phyloP scores from a whole-genome alignment of 169 alveolate genomes.

The Cryptosporidium parvum region DNA sequence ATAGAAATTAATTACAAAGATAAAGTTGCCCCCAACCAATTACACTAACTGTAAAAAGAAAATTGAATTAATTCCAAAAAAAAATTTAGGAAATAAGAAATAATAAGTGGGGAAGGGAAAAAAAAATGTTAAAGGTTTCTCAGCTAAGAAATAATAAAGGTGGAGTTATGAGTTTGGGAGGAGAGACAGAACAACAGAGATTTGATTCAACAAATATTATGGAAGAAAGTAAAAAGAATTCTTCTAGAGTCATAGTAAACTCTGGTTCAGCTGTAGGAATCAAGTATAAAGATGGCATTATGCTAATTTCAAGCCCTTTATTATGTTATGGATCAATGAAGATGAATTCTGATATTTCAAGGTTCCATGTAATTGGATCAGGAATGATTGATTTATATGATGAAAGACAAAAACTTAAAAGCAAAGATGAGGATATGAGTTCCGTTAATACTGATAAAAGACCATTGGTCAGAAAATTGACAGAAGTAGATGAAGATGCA shows the following conservation, averaged over 20 bases:
- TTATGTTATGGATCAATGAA: conserved; percentile 53
- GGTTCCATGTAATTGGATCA: conserved; percentile 70
- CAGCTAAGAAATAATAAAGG: background rate
- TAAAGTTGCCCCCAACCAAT: too few relatives aligned
- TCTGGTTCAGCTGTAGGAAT: conserved; percentile 72
- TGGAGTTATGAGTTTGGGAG: conserved; percentile 7
- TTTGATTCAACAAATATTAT: background rate
- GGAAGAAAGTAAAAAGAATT: conserved; percentile 26
- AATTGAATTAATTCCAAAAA: background rate
- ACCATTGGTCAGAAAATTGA: conserved; percentile 29
- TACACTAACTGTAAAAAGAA: too few relatives aligned
- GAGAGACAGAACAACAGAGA: background rate
- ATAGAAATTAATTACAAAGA: too few relatives aligned
- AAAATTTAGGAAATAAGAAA: background rate
- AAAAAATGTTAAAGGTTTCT: conserved; percentile 9
- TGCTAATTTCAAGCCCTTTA: conserved; percentile 62
- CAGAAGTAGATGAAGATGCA: conserved; percentile 20
- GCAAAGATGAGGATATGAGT: conserved; percentile 37
- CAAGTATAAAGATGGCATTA: conserved; percentile 58
- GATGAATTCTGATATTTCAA: conserved; percentile 50
- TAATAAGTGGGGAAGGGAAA: background rate
- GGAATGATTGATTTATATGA: conserved; percentile 31
- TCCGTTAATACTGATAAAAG: conserved; percentile 4
- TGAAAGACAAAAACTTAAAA: conserved; percentile 10
- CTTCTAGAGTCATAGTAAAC: conserved; percentile 49